Evolutionary conservation across 2,329 filamentous ascomycete species (phyloP).

Genomic region (Metarhizium brunneum): DNA sequence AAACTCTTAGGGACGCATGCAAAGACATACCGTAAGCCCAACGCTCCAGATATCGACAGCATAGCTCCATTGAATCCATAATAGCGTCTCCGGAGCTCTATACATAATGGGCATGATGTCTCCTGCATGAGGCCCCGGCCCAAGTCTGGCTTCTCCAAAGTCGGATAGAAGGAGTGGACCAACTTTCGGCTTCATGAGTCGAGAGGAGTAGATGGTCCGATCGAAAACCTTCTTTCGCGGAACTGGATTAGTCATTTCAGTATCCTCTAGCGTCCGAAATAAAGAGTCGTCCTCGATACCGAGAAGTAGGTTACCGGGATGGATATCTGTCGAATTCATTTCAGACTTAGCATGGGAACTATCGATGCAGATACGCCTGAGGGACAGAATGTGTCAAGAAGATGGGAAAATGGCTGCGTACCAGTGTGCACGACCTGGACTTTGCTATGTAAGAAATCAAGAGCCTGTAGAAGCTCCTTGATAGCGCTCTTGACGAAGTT

Average conservation of each 20-base stretch:
- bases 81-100: conserved; percentile 15
- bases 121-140: conserved; percentile 12
- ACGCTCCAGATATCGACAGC: conserved; percentile 21
- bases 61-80: conserved; percentile 15
- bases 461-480: conserved; percentile 19
- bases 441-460: conserved; percentile 26
- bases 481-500: conserved; percentile 21
- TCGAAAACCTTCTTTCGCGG: conserved; percentile 10
- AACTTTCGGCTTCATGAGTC: conserved; percentile 13
- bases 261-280: conserved; percentile 13
- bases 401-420: conserved; percentile 6
- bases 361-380: no score
- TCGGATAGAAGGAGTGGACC: conserved; percentile 18
- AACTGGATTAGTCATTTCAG: conserved; percentile 15
- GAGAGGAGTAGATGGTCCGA: conserved; percentile 18
- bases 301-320: conserved; percentile 16
- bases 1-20: no score
- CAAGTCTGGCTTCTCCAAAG: conserved; percentile 16
- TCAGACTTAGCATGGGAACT: neutral
- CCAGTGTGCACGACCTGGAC: conserved; percentile 22
- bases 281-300: conserved; percentile 12
- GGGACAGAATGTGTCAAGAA: no score
- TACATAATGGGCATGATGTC: conserved; percentile 19
- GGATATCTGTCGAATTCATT: conserved; percentile 12
- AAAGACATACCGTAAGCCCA: conserved; percentile 12